These are phyloP conservation scores for Epichloe aotearoae DNA, from an alignment of 2,329 filamentous ascomycete genomes.

Conservation along the genomic window DNA sequence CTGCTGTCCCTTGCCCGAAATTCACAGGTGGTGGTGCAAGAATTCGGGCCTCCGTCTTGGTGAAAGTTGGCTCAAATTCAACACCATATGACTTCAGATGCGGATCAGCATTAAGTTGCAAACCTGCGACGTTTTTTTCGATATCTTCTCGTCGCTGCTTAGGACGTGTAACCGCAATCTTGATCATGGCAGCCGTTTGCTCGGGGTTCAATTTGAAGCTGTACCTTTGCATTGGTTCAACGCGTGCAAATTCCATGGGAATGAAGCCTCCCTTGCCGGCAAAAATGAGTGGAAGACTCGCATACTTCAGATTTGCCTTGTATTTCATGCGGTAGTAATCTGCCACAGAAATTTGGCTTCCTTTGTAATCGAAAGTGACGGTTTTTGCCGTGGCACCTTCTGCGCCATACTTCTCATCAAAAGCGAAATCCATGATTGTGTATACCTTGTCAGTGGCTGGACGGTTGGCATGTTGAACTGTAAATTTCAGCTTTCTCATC, in stretches of 20 bases:
- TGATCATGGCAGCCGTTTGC: conserved; percentile 81
- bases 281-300: conserved; percentile 42
- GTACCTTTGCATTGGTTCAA: conserved; percentile 45
- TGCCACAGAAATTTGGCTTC: conserved; percentile 31
- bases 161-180: conserved; percentile 74
- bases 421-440: conserved; percentile 38
- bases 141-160: conserved; percentile 55
- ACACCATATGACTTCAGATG: conserved; percentile 64
- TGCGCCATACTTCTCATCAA: conserved; percentile 26
- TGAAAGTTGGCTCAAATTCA: conserved; percentile 49
- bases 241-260: conserved; percentile 46
- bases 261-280: conserved; percentile 41
- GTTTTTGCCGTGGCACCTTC: conserved; percentile 37
- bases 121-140: conserved; percentile 36
- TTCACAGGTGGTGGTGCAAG: conserved; percentile 58
- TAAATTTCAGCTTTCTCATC: conserved; percentile 42
- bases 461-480: conserved; percentile 36
- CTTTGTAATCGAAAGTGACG: conserved; percentile 41
- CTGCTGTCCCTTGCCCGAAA: conserved; percentile 44
- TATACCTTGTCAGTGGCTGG: conserved; percentile 33
- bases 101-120: conserved; percentile 55
- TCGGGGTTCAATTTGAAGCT: conserved; percentile 45
- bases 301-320: conserved; percentile 31
- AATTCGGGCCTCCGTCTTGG: conserved; percentile 55
- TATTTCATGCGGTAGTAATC: conserved; percentile 47